A percentile compares a stretch with the other conserved stretches of the same genome.
Conservation (phyloP, 176 grass and related monocot species). For the Musa troglodytarum region DNA sequence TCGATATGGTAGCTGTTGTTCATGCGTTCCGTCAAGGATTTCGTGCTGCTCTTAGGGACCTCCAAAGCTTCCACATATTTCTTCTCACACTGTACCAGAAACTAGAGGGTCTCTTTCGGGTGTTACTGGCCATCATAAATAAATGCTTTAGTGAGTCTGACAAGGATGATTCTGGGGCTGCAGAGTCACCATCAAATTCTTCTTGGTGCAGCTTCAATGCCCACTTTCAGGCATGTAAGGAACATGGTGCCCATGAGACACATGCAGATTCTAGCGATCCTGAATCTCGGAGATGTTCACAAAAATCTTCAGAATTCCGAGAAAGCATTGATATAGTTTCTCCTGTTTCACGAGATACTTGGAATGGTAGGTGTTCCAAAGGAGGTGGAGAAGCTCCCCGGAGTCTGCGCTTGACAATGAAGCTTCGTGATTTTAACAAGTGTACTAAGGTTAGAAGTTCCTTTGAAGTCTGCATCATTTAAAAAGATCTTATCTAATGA, state of each 20-base stretch:
- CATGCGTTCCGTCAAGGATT: constrained; percentile 81
- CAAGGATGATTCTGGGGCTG: constrained; percentile 53
- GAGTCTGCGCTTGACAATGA: constrained; percentile 69
- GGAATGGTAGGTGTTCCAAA: constrained; percentile 42
- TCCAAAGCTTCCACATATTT: constrained; percentile 81
- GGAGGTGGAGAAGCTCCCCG: constrained; percentile 51
- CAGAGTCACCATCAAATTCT: constrained; percentile 29
- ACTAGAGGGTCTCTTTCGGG: constrained; percentile 57
- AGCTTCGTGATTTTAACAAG: constrained; percentile 86
- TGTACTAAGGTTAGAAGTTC: constrained; percentile 56
- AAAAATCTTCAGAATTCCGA: constrained; percentile 34
- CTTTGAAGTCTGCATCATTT: neutral
- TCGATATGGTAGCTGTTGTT: constrained; percentile 40
- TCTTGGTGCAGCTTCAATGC: constrained; percentile 11
- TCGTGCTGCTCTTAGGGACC: constrained; percentile 64
- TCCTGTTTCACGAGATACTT: constrained; percentile 57
- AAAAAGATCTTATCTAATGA: no score
- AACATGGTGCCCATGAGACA: constrained; percentile 18
- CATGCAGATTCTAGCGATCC: constrained; percentile 36
- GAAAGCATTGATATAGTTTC: constrained; percentile 53
- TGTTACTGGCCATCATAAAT: constrained; percentile 54
- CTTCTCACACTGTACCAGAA: constrained; percentile 83
- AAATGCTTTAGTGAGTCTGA: constrained; percentile 52
- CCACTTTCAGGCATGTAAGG: constrained; percentile 16
- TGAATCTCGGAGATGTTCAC: constrained; percentile 42